Evolutionary conservation across 2,329 filamentous ascomycete species (phyloP), one percentile per base, ranked within the genome.

Genomic region (Sporothrix pallida): DNA sequence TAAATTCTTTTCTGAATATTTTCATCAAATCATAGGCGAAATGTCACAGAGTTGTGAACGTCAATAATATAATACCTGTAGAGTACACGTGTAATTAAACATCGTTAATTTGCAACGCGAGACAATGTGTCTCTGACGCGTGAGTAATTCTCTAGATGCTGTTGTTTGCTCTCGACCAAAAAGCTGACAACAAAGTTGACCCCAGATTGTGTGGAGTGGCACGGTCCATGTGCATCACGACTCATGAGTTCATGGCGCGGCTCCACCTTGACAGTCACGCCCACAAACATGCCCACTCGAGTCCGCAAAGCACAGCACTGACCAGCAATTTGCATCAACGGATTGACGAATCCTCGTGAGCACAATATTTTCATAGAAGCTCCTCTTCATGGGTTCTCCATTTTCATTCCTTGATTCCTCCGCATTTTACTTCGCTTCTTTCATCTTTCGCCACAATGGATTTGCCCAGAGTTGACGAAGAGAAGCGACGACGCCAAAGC

Each of bases 181-280:
- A n/a, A 54, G n/a, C 50, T 50, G 13, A 54, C 50, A 54, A 54
- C 50, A 54, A n/a, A 4, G 15, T n/a, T n/a, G 20, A n/a, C 50
- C 50, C 50, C 50, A 3, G 8, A 17, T 1, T 37, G 31, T 37
- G 31, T 37, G 2, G 20, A n/a, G 50, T 20, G 50, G 50, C 50
- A 54, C 50, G 50, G 50, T n/a, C 50, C 50, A 54, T 54, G 50
- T 54, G 50, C 23, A 54, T 20, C 50, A 54, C 50, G n/a, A 23
- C 50, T 20, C 50, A 54, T 54, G 50, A 54, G 50, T 20, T 54
- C 50, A 54, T 54, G 50, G 50, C 17, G 1, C 17, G 50, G 17
- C 50, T 20, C 50, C 50, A 54, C 50, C 50, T 20, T 6, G 50
- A 20, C 50, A 6, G 50, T 54, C 50, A 54, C 50, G 31, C 31